Base-by-base conservation (phyloP, 495 filamentous ascomycete genomes). In the Penicillium herquei region DNA sequence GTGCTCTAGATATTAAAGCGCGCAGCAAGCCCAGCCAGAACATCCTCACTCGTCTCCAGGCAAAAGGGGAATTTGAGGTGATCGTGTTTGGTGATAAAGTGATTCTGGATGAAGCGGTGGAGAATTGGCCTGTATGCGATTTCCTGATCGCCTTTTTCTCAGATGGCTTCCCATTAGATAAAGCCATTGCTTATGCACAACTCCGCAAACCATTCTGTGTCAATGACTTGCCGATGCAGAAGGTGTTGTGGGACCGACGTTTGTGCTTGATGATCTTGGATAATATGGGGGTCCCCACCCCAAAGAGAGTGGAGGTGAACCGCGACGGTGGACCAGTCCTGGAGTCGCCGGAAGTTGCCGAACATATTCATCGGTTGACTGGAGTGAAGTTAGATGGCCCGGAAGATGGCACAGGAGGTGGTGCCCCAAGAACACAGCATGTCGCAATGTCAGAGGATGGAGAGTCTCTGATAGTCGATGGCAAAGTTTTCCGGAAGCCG, bases 51-150 rank as follows among this genome's bases (percentile, higher is more conserved):
- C 86, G 90, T 33, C 78, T 99, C 40, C 91, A 96, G 52, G 81
- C 88, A 21, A 91, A 92, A 51, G 87, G 90, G 52, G 92, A 96
- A 56, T 97, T 98, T 59, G 92, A 99, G 63, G 91, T 96, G 21
- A 85, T 93, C 34, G 91, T 99, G 4, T 99, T 99, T 74, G 94
- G 94, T 35, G 94, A 99, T 70, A 99, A 99, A 67, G 90, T 96
- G 47, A 98, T 99, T 58, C 77, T 98, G 43, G 94, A 99, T 58
- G 94, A 98, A 79, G 84, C 84, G 73, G 75, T 83, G 66, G 80
- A 80, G 55, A 83, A 85, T 63, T 83, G 78, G 79, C 79, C 78
- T 3, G 70, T 82, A 32, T 84, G 91, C 69, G 94, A 99, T 71
- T 99, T 94, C 62, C 76, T 99, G 17, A 94, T 99, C 45, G 93